Conservation (phyloP, 176 grass and related monocot genomes). For the Ananas comosus region DNA sequence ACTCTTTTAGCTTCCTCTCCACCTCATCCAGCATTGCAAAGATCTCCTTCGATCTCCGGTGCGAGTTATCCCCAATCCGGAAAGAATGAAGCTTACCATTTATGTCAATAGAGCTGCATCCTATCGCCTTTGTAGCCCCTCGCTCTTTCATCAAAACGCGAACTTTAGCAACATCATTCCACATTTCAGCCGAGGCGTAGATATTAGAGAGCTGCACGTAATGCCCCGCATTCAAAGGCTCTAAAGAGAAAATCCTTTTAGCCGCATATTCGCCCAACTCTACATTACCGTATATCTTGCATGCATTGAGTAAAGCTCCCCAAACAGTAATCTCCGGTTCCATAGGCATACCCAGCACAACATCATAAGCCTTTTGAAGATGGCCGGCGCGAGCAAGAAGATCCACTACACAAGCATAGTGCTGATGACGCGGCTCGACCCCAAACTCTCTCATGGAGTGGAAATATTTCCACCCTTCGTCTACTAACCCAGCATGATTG, state of each 20-base stretch:
- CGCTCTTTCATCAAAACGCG: constrained; percentile 54
- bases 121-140: constrained; percentile 46
- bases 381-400: constrained; percentile 55
- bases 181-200: constrained; percentile 59
- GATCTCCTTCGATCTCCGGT: constrained; percentile 16
- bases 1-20: constrained; percentile 25
- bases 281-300: constrained; percentile 46
- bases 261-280: constrained; percentile 40
- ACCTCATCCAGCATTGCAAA: constrained; percentile 7
- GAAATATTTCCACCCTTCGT: constrained; percentile 63
- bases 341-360: constrained; percentile 51
- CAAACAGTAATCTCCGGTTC: constrained; percentile 53
- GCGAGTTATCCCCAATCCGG: constrained; percentile 4
- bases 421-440: constrained; percentile 51
- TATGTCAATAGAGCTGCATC: constrained; percentile 41
- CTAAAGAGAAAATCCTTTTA: constrained; percentile 44
- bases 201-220: constrained; percentile 78
- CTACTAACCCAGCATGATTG: constrained; percentile 45
- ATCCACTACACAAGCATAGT: constrained; percentile 63
- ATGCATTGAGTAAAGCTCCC: constrained; percentile 62
- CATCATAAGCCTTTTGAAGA: constrained; percentile 42
- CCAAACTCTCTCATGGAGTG: constrained; percentile 50
- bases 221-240: constrained; percentile 48
- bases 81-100: constrained; percentile 35
- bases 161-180: constrained; percentile 47